Conservation (phyloP, 805 yeast genomes). For the Nematodospora valgi region DNA sequence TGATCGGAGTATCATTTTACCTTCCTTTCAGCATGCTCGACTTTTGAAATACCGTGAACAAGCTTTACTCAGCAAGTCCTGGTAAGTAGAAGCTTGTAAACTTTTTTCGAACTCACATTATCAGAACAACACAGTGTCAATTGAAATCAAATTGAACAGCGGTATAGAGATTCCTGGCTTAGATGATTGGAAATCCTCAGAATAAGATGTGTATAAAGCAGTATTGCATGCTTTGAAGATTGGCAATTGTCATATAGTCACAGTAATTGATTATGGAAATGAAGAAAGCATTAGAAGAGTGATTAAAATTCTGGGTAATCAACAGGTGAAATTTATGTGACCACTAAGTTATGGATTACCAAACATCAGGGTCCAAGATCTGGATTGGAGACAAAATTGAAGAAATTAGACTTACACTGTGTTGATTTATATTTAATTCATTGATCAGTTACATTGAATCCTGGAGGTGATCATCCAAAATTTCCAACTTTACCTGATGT, state of each 20-base stretch:
- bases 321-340: conserved; percentile 61
- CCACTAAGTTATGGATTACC: conserved; percentile 65
- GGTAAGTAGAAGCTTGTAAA: too few relatives aligned
- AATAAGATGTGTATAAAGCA: conserved; percentile 52
- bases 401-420: conserved; percentile 64
- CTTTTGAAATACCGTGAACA: too few relatives aligned
- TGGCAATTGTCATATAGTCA: conserved; percentile 75
- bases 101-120: too few relatives aligned
- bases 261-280: conserved; percentile 65
- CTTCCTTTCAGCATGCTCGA: too few relatives aligned
- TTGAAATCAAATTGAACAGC: conserved; percentile 44
- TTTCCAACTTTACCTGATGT: conserved; percentile 36
- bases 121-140: conserved; percentile 8
- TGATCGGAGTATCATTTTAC: too few relatives aligned
- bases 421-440: conserved; percentile 76
- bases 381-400: conserved; percentile 55
- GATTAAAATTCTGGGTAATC: conserved; percentile 52
- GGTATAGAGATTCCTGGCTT: conserved; percentile 60
- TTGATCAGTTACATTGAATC: conserved; percentile 60
- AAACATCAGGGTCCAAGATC: conserved; percentile 48
- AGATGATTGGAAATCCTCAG: conserved; percentile 64
- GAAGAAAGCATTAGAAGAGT: conserved; percentile 61
- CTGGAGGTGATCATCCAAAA: conserved; percentile 29
- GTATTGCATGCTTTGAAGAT: conserved; percentile 55
- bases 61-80: too few relatives aligned